These are phyloP conservation scores for Candida arabinofermentans DNA, from an alignment of 805 yeast genomes.

Conservation along the genomic window DNA sequence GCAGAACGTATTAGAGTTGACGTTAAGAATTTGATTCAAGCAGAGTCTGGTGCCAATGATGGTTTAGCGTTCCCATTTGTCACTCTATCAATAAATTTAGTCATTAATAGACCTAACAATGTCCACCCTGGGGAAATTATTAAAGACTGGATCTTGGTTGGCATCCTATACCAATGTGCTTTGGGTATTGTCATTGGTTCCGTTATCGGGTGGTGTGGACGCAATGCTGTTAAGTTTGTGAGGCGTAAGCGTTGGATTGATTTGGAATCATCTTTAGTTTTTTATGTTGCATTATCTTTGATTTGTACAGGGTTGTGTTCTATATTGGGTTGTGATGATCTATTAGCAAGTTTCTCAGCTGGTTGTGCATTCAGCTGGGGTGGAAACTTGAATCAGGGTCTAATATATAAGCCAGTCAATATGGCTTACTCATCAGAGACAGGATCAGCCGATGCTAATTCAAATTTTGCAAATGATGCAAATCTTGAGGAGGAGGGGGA, in stretches of 20 bases:
- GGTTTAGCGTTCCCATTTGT: slow-evolving; percentile 96
- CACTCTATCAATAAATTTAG: slow-evolving; percentile 60
- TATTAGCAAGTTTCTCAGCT: slow-evolving; percentile 85
- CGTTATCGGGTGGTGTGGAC: slow-evolving; percentile 63
- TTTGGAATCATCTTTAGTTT: slow-evolving; percentile 82
- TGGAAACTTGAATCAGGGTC: slow-evolving; percentile 39
- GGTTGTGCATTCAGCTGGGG: slow-evolving; percentile 95
- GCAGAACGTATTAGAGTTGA: slow-evolving; percentile 94
- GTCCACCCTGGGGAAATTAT: slow-evolving; percentile 66
- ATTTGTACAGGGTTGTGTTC: slow-evolving; percentile 89
- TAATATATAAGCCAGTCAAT: too few species aligned
- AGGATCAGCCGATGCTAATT: not conserved
- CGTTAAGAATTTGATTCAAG: slow-evolving; percentile 73
- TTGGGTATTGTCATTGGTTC: slow-evolving; percentile 77
- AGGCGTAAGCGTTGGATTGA: slow-evolving; percentile 69
- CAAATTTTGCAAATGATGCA: slow-evolving; percentile 34
- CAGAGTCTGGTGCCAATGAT: slow-evolving; percentile 89
- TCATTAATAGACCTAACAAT: slow-evolving; percentile 43
- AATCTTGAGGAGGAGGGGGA: slow-evolving; percentile 30
- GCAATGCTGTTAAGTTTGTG: slow-evolving; percentile 71
- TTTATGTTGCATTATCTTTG: slow-evolving; percentile 76
- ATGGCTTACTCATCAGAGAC: not conserved
- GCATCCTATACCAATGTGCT: slow-evolving; percentile 76
- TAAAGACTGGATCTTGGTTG: slow-evolving; percentile 74
- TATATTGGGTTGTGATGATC: slow-evolving; percentile 82